phyloP scores from a whole-genome alignment of 2,329 filamentous ascomycete genomes.

The Alternaria panax region DNA sequence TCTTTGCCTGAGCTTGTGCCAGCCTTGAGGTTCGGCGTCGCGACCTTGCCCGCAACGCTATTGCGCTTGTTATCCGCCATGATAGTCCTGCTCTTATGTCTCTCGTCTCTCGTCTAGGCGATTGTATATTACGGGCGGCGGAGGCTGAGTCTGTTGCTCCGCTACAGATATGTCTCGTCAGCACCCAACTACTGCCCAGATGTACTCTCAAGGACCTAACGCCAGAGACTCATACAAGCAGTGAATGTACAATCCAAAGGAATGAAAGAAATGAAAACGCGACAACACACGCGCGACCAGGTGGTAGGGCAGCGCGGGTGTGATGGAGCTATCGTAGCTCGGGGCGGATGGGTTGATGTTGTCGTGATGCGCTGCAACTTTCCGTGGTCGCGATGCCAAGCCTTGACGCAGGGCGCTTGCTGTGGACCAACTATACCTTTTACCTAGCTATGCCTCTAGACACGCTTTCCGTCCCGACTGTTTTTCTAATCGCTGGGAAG shows the following conservation, averaged over 20 bases:
- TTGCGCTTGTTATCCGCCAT: conserved; percentile 69
- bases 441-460: background rate
- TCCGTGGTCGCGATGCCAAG: conserved; percentile 24
- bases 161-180: conserved; percentile 17
- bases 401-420: conserved; percentile 23
- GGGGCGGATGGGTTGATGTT: conserved; percentile 22
- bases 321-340: conserved; percentile 24
- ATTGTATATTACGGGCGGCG: conserved; percentile 45
- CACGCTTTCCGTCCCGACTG: background rate
- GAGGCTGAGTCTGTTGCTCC: conserved; percentile 13
- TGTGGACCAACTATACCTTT: conserved; percentile 18
- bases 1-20: conserved; percentile 51
- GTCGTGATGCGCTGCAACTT: conserved; percentile 22
- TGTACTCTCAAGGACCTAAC: conserved; percentile 39
- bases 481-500: background rate
- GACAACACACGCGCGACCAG: conserved; percentile 34
- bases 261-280: conserved; percentile 49
- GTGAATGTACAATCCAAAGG: conserved; percentile 47
- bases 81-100: conserved; percentile 58
- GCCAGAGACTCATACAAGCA: conserved; percentile 47
- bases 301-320: conserved; percentile 30
- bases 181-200: conserved; percentile 18
- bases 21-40: conserved; percentile 56
- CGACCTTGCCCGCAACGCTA: conserved; percentile 61
- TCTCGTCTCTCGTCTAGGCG: conserved; percentile 21